A percentile compares a stretch with the other conserved stretches of the same genome.
Evolutionary conservation across 208 protist species (phyloP).

Genomic region (Jaenimonas drosophilae): DNA sequence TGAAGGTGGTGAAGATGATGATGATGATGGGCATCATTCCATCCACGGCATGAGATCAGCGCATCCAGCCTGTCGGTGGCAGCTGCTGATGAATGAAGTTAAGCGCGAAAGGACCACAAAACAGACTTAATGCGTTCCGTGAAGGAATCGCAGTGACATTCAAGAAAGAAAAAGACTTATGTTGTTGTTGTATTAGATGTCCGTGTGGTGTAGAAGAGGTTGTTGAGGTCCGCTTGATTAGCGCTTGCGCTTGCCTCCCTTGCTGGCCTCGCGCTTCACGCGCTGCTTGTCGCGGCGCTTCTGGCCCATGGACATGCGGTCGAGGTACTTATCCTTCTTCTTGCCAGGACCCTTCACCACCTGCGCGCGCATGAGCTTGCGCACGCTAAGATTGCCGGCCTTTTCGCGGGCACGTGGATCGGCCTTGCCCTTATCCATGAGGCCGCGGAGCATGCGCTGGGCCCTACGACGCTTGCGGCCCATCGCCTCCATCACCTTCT

Average conservation of each 20-base stretch:
- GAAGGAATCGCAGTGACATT: not conserved
- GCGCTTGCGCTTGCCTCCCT: constrained; percentile 2
- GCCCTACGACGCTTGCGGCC: constrained; percentile 89
- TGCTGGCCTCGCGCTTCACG: constrained; percentile 18
- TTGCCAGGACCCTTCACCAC: constrained; percentile 63
- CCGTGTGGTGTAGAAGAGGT: too few species aligned
- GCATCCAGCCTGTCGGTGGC: too few species aligned
- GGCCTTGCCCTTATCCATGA: constrained; percentile 85
- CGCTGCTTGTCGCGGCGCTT: constrained; percentile 45
- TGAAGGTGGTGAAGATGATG: not conserved
- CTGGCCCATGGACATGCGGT: constrained; percentile 66
- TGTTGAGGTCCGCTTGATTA: too few species aligned
- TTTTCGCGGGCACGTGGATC: constrained; percentile 83
- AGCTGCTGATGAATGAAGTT: not conserved
- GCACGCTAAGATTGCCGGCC: constrained; percentile 56
- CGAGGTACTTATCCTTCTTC: constrained; percentile 70
- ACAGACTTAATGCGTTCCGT: not conserved
- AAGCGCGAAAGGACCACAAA: not conserved
- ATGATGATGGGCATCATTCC: not conserved
- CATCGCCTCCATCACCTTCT: constrained; percentile 96
- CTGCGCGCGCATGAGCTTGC: constrained; percentile 84
- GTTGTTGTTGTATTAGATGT: not conserved
- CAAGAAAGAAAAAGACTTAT: not conserved
- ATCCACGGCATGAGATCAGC: too few species aligned
- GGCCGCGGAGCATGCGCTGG: constrained; percentile 70